Evolutionary conservation across 2,329 filamentous ascomycete species (phyloP).

Genomic region (Ophiostoma sp.): DNA sequence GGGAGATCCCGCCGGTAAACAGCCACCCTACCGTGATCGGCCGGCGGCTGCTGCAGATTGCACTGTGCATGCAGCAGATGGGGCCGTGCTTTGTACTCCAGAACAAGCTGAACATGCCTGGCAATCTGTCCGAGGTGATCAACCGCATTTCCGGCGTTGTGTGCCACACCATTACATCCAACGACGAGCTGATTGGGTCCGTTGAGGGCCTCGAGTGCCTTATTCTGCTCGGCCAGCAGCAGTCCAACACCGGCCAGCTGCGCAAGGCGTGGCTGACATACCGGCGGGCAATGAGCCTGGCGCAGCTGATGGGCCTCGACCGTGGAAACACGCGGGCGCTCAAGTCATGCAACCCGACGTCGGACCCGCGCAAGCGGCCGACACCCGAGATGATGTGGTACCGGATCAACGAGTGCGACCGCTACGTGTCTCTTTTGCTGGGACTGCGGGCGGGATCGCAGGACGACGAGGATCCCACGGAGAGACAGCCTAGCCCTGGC

Average conservation of each 20-base stretch:
- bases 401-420: constrained; percentile 46
- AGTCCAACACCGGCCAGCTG: constrained; percentile 50
- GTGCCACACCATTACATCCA: constrained; percentile 41
- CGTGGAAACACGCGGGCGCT: constrained; percentile 34
- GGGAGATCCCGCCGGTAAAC: constrained; percentile 33
- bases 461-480: constrained; percentile 31
- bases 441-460: constrained; percentile 44
- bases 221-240: constrained; percentile 44
- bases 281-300: constrained; percentile 47
- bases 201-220: constrained; percentile 51
- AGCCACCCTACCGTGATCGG: constrained; percentile 47
- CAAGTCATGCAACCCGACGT: constrained; percentile 38
- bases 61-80: constrained; percentile 44
- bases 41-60: constrained; percentile 43
- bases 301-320: constrained; percentile 48
- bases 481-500: neutral
- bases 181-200: constrained; percentile 48
- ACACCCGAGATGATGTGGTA: constrained; percentile 42
- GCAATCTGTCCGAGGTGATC: constrained; percentile 32
- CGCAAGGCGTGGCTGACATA: constrained; percentile 50
- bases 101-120: constrained; percentile 30
- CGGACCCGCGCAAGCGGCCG: constrained; percentile 32
- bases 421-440: constrained; percentile 48
- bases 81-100: constrained; percentile 33
- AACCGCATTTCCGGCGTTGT: constrained; percentile 34